Conservation (phyloP, 495 filamentous ascomycete genomes). For the Xylaria nigripes region DNA sequence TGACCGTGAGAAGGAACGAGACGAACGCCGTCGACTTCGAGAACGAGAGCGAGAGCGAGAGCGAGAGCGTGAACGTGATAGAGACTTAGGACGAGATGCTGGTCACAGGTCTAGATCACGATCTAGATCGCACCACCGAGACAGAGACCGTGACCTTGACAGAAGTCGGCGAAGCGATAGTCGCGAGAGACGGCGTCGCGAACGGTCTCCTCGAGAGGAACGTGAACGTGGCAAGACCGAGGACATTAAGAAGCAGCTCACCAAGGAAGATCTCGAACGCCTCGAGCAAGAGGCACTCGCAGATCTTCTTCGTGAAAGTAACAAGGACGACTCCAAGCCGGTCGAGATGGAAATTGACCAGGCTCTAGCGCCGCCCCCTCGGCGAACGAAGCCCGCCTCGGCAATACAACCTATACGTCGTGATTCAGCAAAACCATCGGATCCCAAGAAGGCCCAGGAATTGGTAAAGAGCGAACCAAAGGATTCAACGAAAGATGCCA, state of each 20-base stretch:
- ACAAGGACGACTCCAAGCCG: conserved; percentile 35
- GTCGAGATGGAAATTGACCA: conserved; percentile 47
- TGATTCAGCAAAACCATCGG: conserved; percentile 33
- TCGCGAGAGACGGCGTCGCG: conserved; percentile 22
- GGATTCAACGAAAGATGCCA: conserved; percentile 18
- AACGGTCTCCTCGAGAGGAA: conserved; percentile 27
- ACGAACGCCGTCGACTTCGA: conserved; percentile 39
- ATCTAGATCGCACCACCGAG: conserved; percentile 27
- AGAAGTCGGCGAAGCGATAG: conserved; percentile 23
- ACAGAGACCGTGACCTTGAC: conserved; percentile 25
- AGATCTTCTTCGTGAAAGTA: conserved; percentile 47
- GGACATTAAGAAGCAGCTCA: conserved; percentile 39
- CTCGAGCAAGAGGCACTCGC: conserved; percentile 48
- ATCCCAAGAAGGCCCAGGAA: conserved; percentile 28
- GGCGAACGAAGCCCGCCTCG: conserved; percentile 43
- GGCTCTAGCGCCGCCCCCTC: conserved; percentile 44
- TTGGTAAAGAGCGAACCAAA: conserved; percentile 24
- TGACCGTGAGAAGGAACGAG: conserved; percentile 45
- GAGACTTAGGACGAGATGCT: conserved; percentile 24
- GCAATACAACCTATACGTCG: conserved; percentile 47
- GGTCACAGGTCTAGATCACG: conserved; percentile 21
- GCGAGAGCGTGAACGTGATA: conserved; percentile 27
- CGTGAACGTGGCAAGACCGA: conserved; percentile 21
- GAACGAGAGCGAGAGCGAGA: conserved; percentile 29
- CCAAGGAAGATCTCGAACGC: conserved; percentile 46